Conservation (phyloP, 78 protist species). For the Pigoraptor vietnamica region DNA sequence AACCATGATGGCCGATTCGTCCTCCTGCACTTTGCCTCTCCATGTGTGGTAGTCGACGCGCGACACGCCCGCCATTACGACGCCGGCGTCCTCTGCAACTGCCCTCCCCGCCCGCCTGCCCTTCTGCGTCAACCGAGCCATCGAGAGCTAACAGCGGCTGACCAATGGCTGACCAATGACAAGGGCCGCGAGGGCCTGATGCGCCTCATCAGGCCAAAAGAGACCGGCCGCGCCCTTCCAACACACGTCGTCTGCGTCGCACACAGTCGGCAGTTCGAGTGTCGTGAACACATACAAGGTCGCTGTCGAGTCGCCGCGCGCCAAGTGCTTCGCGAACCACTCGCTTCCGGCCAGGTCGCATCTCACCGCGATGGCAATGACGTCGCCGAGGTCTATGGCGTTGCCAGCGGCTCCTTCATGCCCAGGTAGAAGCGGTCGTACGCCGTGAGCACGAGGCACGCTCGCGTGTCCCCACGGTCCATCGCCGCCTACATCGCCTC, state of each 20-base stretch:
- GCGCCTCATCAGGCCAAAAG: not conserved
- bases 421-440: not conserved
- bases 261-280: not conserved
- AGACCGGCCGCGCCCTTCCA: too few relatives aligned
- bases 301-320: not conserved
- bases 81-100: too few relatives aligned
- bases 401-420: not conserved
- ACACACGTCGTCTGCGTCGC: too few relatives aligned
- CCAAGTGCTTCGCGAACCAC: not conserved
- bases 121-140: too few relatives aligned
- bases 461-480: not conserved
- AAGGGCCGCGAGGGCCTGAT: too few relatives aligned
- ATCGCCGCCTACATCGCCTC: not conserved
- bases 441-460: not conserved
- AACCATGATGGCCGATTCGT: too few relatives aligned
- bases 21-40: too few relatives aligned
- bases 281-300: not conserved
- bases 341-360: not conserved
- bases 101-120: too few relatives aligned
- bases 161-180: too few relatives aligned
- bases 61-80: too few relatives aligned
- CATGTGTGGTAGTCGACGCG: too few relatives aligned
- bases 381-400: not conserved
- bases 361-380: not conserved
- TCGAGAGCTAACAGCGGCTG: too few relatives aligned